Conservation (phyloP, 345 rosid genomes). For the Tarenaya hassleriana region DNA sequence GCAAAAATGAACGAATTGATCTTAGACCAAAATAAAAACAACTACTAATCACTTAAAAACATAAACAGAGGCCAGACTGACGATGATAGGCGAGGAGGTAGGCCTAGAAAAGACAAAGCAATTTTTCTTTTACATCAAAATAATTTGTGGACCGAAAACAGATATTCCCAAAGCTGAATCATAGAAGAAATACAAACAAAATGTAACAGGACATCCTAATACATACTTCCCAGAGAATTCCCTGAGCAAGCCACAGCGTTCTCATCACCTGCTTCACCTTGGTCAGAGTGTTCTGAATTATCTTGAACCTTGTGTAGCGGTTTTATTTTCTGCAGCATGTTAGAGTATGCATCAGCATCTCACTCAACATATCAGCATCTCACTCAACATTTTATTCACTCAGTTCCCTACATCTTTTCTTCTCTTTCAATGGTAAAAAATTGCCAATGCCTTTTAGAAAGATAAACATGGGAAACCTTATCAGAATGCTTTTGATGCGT, state of each 20-base stretch:
- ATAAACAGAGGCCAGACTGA: conserved; percentile 4
- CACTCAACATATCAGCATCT: conserved; percentile 51
- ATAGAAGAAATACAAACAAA: background rate
- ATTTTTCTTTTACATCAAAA: background rate
- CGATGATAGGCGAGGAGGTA: conserved; percentile 2
- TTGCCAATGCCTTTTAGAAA: background rate
- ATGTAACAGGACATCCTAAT: conserved; percentile 19
- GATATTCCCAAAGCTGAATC: background rate
- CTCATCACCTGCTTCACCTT: conserved; percentile 60
- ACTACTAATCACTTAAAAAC: conserved; percentile 10
- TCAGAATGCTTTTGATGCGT: conserved; percentile 50
- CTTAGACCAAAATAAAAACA: conserved; percentile 2
- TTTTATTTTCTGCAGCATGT: conserved; percentile 52
- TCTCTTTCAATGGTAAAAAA: conserved; percentile 13
- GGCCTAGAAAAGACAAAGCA: background rate
- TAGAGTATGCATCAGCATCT: conserved; percentile 49
- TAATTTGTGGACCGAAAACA: background rate
- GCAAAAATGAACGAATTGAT: conserved; percentile 31
- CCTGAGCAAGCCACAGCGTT: conserved; percentile 45
- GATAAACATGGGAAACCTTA: conserved; percentile 46
- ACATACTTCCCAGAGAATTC: conserved; percentile 62
- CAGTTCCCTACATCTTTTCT: conserved; percentile 43
- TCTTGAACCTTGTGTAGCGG: conserved; percentile 35
- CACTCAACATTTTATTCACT: conserved; percentile 47
- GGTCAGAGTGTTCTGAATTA: conserved; percentile 49